Percentiles rank a stretch among this genome's conserved stretches.
Conservation (phyloP, 352 stramenopile genomes). For the Pythium biforme region DNA sequence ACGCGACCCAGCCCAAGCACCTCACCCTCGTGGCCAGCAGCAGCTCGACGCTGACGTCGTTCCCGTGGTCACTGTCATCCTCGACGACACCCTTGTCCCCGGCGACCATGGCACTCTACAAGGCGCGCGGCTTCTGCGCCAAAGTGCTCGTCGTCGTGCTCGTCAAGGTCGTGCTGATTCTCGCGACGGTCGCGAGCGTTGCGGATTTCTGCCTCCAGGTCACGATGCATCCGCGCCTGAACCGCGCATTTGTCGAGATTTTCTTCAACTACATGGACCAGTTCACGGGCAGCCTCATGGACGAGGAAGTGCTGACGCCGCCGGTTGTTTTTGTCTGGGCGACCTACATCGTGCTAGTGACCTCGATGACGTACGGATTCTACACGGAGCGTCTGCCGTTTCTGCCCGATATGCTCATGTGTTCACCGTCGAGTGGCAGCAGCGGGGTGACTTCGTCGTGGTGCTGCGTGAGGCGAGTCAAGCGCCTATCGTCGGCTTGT, state of each 20-base stretch:
- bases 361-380: slow-evolving; percentile 53
- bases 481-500: slow-evolving; percentile 3
- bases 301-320: slow-evolving; percentile 60
- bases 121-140: slow-evolving; percentile 12
- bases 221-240: slow-evolving; percentile 63
- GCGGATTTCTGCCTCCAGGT: slow-evolving; percentile 72
- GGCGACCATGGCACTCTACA: slow-evolving; percentile 10
- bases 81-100: slow-evolving; percentile 14
- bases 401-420: slow-evolving; percentile 45
- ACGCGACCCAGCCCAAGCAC: slow-evolving; percentile 43
- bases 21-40: slow-evolving; percentile 44
- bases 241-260: slow-evolving; percentile 64
- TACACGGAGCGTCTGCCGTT: slow-evolving; percentile 52
- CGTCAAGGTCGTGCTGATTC: slow-evolving; percentile 47
- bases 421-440: slow-evolving; percentile 24
- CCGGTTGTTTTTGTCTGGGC: slow-evolving; percentile 54
- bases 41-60: slow-evolving; percentile 19
- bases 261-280: slow-evolving; percentile 67
- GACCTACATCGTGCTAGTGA: slow-evolving; percentile 45
- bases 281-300: slow-evolving; percentile 53
- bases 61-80: slow-evolving; percentile 30
- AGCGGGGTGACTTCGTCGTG: neutral
- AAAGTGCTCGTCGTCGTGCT: slow-evolving; percentile 34
- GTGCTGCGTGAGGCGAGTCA: slow-evolving; percentile 2
- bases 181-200: slow-evolving; percentile 59